A percentile compares a stretch with the other conserved stretches of the same genome.
Evolutionary conservation across 352 stramenopile species (phyloP).

Genomic region (Thalassiosira mediterranea): DNA sequence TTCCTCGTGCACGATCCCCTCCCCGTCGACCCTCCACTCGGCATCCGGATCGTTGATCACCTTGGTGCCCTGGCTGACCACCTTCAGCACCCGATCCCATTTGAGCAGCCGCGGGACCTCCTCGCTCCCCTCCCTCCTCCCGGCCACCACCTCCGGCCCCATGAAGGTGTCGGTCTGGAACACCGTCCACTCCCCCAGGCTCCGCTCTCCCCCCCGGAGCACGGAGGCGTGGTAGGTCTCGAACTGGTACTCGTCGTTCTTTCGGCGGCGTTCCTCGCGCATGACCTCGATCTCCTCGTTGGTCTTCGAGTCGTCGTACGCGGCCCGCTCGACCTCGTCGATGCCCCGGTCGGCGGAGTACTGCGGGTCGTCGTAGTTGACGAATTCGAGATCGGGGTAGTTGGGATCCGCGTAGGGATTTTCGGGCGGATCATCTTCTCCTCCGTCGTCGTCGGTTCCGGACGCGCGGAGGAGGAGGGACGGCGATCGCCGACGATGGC

Average conservation of each 20-base stretch:
- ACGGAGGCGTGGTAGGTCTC: constrained; percentile 77
- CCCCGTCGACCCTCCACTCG: constrained; percentile 54
- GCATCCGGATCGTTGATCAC: constrained; percentile 26
- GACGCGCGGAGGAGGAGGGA: background rate
- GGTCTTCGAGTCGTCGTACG: constrained; percentile 32
- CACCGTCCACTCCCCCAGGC: constrained; percentile 79
- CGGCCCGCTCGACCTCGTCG: constrained; percentile 34
- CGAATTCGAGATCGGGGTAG: constrained; percentile 82
- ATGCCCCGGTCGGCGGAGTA: constrained; percentile 70
- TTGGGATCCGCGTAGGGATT: constrained; percentile 63
- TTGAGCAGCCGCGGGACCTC: constrained; percentile 53
- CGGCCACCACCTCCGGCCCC: constrained; percentile 21
- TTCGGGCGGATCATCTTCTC: constrained; percentile 2
- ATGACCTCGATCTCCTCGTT: constrained; percentile 78
- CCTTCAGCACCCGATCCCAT: constrained; percentile 55
- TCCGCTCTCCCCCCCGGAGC: constrained; percentile 61
- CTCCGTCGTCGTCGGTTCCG: constrained; percentile 23
- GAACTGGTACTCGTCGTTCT: constrained; percentile 85
- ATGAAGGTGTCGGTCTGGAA: constrained; percentile 80
- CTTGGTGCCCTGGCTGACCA: constrained; percentile 62
- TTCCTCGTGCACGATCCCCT: constrained; percentile 72
- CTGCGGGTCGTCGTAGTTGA: constrained; percentile 80
- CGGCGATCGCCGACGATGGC: background rate
- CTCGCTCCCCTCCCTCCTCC: constrained; percentile 22
- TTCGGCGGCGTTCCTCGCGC: constrained; percentile 66